These are phyloP conservation scores for Paramecium biaurelia DNA, from an alignment of 73 alveolate genomes.

Conservation along the genomic window DNA sequence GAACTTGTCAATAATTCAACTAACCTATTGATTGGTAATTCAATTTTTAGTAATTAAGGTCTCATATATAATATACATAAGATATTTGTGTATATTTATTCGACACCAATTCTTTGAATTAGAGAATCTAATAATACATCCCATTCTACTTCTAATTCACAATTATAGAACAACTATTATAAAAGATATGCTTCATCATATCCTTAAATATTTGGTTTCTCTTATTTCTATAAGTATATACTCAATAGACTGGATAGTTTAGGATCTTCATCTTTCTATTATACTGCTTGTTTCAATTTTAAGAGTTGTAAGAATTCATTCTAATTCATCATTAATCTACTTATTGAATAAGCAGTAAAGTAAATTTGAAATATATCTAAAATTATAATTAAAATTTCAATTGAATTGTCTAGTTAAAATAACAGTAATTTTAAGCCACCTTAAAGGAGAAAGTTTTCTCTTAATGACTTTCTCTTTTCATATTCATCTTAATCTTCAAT, in stretches of 20 bases:
- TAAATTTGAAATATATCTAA: background rate
- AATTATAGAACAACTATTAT: background rate
- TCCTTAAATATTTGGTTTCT: background rate
- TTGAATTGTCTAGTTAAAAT: background rate
- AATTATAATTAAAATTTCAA: background rate
- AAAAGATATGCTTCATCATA: background rate
- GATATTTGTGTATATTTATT: background rate
- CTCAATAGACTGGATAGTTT: background rate
- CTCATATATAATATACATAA: background rate
- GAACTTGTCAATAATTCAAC: background rate
- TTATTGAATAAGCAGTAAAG: background rate
- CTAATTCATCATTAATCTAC: background rate
- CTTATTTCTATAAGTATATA: background rate
- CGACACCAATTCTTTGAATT: background rate
- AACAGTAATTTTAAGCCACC: background rate
- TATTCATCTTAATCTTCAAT: constrained; percentile 30
- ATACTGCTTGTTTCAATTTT: background rate
- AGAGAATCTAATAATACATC: background rate
- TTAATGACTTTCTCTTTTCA: background rate
- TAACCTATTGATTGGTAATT: background rate
- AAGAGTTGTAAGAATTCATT: background rate
- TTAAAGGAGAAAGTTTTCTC: background rate
- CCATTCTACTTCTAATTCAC: background rate
- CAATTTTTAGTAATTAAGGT: background rate
- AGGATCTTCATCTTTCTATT: background rate